Conservation (phyloP, 1,284 basidiomycete species). For the Irpex sp. region DNA sequence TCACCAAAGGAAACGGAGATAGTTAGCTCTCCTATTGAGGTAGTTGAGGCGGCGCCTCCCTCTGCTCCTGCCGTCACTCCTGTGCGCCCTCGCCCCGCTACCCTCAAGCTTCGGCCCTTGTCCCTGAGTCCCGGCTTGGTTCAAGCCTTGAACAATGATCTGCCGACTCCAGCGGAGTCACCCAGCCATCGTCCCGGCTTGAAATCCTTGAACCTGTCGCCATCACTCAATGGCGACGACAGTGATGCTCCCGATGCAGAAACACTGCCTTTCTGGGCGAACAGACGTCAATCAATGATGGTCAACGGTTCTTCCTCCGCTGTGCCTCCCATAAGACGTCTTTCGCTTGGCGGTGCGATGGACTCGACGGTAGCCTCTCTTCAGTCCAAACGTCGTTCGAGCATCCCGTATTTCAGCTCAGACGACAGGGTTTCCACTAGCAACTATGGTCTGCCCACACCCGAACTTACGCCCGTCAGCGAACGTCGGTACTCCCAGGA, state of each 20-base stretch:
- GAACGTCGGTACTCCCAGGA: conserved; percentile 23
- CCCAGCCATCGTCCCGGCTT: conserved; percentile 40
- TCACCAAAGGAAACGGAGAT: conserved; percentile 6
- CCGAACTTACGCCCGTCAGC: conserved; percentile 65
- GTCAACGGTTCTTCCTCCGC: conserved; percentile 22
- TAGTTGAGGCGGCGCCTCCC: conserved; percentile 28
- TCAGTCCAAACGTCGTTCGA: conserved; percentile 43
- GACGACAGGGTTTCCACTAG: conserved; percentile 35
- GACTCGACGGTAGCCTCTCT: conserved; percentile 7
- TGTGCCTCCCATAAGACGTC: conserved; percentile 19
- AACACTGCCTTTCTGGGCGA: conserved; percentile 14
- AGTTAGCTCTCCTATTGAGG: conserved; percentile 15
- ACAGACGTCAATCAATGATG: conserved; percentile 28
- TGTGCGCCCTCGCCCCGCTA: conserved; percentile 55
- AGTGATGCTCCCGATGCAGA: conserved; percentile 22
- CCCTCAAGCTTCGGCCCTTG: conserved; percentile 65
- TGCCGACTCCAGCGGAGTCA: conserved; percentile 54
- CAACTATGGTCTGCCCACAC: conserved; percentile 56
- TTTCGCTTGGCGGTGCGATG: conserved; percentile 20
- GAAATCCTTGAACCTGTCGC: conserved; percentile 45
- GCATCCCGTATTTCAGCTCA: conserved; percentile 69
- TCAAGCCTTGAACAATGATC: conserved; percentile 30
- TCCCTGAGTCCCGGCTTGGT: conserved; percentile 55
- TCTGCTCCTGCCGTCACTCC: conserved; percentile 33
- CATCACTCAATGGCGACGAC: conserved; percentile 26